Base-by-base conservation (phyloP, 2,329 filamentous ascomycete genomes). In the Raffaelea arxii region DNA sequence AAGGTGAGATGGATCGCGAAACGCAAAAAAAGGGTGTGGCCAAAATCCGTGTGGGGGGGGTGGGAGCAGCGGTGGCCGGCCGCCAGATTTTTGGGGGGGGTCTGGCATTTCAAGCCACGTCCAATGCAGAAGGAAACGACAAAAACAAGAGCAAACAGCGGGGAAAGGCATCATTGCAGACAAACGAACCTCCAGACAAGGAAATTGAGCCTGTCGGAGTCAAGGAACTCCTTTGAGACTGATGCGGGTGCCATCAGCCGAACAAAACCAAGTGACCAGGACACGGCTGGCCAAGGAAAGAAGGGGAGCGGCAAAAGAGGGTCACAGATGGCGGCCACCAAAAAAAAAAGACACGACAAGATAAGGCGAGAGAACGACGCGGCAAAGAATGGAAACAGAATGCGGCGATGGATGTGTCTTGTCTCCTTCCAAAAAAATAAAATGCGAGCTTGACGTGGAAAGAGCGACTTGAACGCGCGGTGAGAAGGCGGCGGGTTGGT, bases 121-220 rank as follows among this genome's bases (percentile, higher is more conserved):
- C 16, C 27, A 32, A 36, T 12, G 6, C 32, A 36, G 32, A 12
- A 36, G 16, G 16, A 32, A 16, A 9, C 27, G 27, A 9, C 27
- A 32, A 9, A 18, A 12, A n/a, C 32, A n/a, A 18, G 16, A 36
- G 32, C 32, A 36, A 18, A 30, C 7, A 35, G 21, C n/a, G 23
- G 25, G 6, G 35, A 23, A 27, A 23, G 21, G 19, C 19, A 37
- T n/a, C n/a, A n/a, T n/a, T n/a, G 39, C 32, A 25, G 22, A 37
- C 25, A 46, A 41, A 74, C 78, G 65, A 71, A 83, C 79, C 77
- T 80, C 79, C 79, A 83, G 62, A 83, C 72, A 63, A 83, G 72
- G 71, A 78, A 82, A 70, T 82, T 83, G 72, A 82, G 69, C 70
- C 76, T 72, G 64, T 82, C 73, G 55, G 77, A 80, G 71, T 80